Percentiles rank a stretch among this genome's conserved stretches.
Conservation (phyloP, 495 filamentous ascomycete genomes). For the Pyrenula aspistea region DNA sequence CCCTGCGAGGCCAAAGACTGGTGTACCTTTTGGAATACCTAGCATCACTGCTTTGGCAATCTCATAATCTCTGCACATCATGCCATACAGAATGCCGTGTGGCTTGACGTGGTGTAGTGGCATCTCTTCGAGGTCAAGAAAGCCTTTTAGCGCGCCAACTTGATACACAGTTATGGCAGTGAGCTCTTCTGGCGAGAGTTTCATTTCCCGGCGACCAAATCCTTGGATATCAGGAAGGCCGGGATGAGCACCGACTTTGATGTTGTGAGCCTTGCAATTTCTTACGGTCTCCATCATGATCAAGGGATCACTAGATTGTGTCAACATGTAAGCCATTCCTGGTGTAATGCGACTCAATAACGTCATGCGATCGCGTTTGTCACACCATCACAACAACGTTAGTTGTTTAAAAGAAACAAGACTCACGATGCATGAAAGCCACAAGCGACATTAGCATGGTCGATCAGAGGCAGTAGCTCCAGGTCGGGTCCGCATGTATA, state of each 20-base stretch:
- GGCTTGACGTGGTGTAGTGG: slow-evolving; percentile 49
- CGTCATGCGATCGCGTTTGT: too few species aligned
- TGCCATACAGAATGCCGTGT: slow-evolving; percentile 42
- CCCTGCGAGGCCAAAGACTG: slow-evolving; percentile 44
- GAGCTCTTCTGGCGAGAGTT: slow-evolving; percentile 39
- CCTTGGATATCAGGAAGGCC: slow-evolving; percentile 50
- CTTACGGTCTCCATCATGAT: slow-evolving; percentile 48
- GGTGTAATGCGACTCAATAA: too few species aligned
- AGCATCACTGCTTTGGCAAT: slow-evolving; percentile 38
- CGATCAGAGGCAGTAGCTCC: slow-evolving; percentile 44
- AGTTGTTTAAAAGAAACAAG: neutral
- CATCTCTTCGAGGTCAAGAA: slow-evolving; percentile 41
- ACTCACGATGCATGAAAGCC: slow-evolving; percentile 39
- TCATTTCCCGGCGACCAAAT: slow-evolving; percentile 47
- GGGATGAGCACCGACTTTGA: slow-evolving; percentile 46
- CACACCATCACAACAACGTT: neutral
- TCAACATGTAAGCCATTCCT: too few species aligned
- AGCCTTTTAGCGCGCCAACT: slow-evolving; percentile 44
- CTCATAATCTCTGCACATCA: slow-evolving; percentile 41
- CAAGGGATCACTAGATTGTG: slow-evolving; percentile 32
- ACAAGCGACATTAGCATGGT: slow-evolving; percentile 52
- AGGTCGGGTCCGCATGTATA: slow-evolving; percentile 39
- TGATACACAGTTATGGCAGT: slow-evolving; percentile 47
- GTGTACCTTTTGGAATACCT: slow-evolving; percentile 36
- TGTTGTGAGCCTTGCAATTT: slow-evolving; percentile 38